Evolutionary conservation across 192 early-diverging fungal genomes (phyloP).

Genomic region (Jimgerdemannia flammicorona): DNA sequence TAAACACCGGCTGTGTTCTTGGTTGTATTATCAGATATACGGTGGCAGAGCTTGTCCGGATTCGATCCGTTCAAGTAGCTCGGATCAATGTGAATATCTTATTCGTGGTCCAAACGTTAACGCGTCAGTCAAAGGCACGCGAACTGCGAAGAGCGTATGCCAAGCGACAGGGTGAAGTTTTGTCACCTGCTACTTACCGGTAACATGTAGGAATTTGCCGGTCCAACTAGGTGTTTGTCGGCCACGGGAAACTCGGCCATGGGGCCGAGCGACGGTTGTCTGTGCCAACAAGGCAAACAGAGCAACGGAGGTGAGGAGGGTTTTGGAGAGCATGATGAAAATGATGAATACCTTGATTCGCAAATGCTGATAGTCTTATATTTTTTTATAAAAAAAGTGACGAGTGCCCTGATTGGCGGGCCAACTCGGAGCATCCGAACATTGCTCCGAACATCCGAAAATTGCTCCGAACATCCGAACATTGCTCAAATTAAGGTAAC

Average conservation of each 20-base stretch:
- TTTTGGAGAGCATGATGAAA: background rate
- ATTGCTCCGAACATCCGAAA: too few species aligned
- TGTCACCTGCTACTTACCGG: conserved; percentile 11
- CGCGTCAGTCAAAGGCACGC: background rate
- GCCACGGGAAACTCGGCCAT: too few species aligned
- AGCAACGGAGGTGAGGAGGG: background rate
- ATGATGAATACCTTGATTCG: background rate
- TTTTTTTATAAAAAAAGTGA: too few species aligned
- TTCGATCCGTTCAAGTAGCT: conserved; percentile 25
- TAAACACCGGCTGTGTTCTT: conserved; percentile 29
- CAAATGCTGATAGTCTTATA: too few species aligned
- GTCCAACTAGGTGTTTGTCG: background rate
- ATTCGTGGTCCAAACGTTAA: background rate
- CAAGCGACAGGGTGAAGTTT: background rate
- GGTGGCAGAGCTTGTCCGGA: conserved; percentile 28
- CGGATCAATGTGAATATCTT: conserved; percentile 39
- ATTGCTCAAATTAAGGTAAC: too few species aligned
- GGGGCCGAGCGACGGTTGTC: background rate
- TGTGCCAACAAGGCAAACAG: background rate
- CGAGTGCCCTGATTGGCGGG: too few species aligned
- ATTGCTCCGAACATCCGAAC: too few species aligned
- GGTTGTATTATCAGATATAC: conserved; percentile 8
- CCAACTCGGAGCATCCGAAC: too few species aligned
- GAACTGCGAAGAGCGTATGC: background rate
- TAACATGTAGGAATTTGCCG: conserved; percentile 32